Percentiles rank a stretch among this genome's conserved stretches.
These are phyloP conservation scores for Poa annua DNA, from an alignment of 176 grass and related monocot genomes.

Conservation along the genomic window DNA sequence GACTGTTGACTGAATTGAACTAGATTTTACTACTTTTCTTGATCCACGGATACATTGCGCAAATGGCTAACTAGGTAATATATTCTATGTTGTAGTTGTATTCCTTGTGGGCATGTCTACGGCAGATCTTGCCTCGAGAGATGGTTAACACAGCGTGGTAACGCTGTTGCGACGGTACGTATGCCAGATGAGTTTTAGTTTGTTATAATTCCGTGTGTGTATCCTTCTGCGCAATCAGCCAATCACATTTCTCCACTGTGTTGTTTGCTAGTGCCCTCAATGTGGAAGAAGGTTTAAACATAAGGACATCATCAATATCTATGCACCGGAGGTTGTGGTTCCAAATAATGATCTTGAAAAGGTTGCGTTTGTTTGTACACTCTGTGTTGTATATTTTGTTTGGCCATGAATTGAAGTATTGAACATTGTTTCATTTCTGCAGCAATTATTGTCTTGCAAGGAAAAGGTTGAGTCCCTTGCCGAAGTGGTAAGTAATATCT, in stretches of 20 bases:
- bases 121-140: constrained; percentile 81
- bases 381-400: neutral
- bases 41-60: neutral
- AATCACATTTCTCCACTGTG: neutral
- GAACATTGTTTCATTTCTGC: constrained; percentile 40
- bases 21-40: neutral
- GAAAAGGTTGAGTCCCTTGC: constrained; percentile 52
- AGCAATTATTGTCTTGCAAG: constrained; percentile 68
- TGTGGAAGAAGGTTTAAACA: constrained; percentile 66
- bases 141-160: constrained; percentile 62
- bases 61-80: constrained; percentile 21
- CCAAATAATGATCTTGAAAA: constrained; percentile 77
- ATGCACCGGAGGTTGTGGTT: constrained; percentile 68
- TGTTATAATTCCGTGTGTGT: neutral
- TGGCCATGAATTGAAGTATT: neutral
- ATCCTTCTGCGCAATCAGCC: neutral
- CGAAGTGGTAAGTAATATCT: constrained; percentile 50
- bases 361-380: constrained; percentile 44
- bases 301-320: constrained; percentile 88
- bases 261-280: constrained; percentile 72
- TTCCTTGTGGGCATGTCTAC: constrained; percentile 96
- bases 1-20: neutral
- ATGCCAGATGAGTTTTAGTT: neutral
- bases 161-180: constrained; percentile 50
- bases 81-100: constrained; percentile 58